phyloP scores from a whole-genome alignment of 2,329 filamentous ascomycete species.

The Sarocladium brachiariae region DNA sequence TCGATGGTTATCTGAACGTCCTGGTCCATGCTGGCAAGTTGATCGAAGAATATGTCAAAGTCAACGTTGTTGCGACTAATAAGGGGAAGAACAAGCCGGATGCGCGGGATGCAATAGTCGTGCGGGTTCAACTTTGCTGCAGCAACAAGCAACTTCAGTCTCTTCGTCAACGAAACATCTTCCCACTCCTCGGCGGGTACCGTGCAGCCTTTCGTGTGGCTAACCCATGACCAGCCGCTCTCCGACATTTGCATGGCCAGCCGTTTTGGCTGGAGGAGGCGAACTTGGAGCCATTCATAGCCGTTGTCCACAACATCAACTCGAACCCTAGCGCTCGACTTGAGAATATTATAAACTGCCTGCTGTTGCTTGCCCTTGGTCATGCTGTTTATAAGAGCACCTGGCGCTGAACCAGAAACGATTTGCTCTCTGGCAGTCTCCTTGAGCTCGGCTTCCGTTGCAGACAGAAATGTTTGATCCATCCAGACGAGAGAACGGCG shows the following conservation, averaged over 20 bases:
- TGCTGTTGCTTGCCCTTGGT: constrained; percentile 19
- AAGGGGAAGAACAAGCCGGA: constrained; percentile 29
- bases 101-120: constrained; percentile 29
- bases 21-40: constrained; percentile 23
- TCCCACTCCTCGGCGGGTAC: constrained; percentile 28
- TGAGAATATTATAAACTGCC: constrained; percentile 24
- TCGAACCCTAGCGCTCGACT: constrained; percentile 26
- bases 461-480: constrained; percentile 27
- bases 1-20: constrained; percentile 27
- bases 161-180: constrained; percentile 25
- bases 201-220: constrained; percentile 18
- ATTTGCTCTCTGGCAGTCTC: constrained; percentile 19
- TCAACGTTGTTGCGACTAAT: constrained; percentile 22
- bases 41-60: constrained; percentile 26
- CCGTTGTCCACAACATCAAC: constrained; percentile 30
- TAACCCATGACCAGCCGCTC: constrained; percentile 34
- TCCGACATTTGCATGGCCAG: constrained; percentile 33
- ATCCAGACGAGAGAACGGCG: constrained; percentile 24
- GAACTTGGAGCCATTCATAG: constrained; percentile 26
- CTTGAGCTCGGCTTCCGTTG: constrained; percentile 13
- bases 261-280: constrained; percentile 23
- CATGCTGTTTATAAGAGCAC: constrained; percentile 11
- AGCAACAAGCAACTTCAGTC: constrained; percentile 25
- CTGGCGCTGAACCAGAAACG: constrained; percentile 9
- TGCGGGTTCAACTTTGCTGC: constrained; percentile 29